These are phyloP conservation scores for Leccinum griseonigrum DNA, from an alignment of 1,284 basidiomycete species.

Conservation along the genomic window DNA sequence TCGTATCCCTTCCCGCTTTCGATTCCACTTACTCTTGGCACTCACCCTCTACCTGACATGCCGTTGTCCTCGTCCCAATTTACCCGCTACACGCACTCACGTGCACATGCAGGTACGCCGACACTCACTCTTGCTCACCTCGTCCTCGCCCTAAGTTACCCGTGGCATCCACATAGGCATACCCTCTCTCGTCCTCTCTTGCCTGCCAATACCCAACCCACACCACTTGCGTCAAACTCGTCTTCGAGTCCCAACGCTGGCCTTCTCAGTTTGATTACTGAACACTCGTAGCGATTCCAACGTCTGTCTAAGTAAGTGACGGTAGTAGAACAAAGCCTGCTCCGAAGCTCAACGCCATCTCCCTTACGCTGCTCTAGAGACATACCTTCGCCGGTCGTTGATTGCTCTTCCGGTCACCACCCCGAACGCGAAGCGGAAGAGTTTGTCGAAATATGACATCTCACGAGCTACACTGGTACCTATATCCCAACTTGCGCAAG, in stretches of 20 bases:
- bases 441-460: constrained; percentile 63
- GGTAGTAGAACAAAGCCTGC: background rate
- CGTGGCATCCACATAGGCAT: too few relatives aligned
- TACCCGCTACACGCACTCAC: too few relatives aligned
- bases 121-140: too few relatives aligned
- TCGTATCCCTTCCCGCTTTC: too few relatives aligned
- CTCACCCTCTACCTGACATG: too few relatives aligned
- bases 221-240: constrained; percentile 26
- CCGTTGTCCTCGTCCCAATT: too few relatives aligned
- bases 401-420: constrained; percentile 61
- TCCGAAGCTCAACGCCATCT: constrained; percentile 9
- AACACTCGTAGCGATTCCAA: constrained; percentile 48
- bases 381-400: constrained; percentile 79
- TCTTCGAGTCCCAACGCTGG: constrained; percentile 22
- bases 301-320: constrained; percentile 65
- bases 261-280: constrained; percentile 28
- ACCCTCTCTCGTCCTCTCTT: background rate
- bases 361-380: constrained; percentile 73
- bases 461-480: constrained; percentile 59
- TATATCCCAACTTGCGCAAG: constrained; percentile 54
- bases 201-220: constrained; percentile 8
- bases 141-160: too few relatives aligned
- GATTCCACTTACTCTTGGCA: too few relatives aligned
- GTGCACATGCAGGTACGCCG: too few relatives aligned
- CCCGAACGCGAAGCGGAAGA: constrained; percentile 39